Conservation (phyloP, 441 rosid species). For the Macaranga tanarius region DNA sequence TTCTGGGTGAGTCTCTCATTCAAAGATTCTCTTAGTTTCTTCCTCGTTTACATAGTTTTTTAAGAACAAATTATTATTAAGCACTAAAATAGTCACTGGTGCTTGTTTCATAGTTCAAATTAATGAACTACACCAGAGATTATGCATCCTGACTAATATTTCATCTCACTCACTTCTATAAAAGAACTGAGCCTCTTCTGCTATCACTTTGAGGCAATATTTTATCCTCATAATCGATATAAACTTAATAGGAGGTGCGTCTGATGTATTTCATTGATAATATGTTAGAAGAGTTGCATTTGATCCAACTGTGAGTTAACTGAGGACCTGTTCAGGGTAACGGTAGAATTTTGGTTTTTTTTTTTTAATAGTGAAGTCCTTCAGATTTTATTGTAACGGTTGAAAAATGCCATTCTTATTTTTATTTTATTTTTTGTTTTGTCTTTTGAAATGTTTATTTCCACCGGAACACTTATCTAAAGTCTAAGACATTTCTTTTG, state of each 20-base stretch:
- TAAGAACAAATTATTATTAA: background rate
- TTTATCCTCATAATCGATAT: background rate
- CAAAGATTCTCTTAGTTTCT: background rate
- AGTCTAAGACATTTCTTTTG: background rate
- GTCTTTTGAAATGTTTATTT: no score
- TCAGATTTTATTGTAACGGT: no score
- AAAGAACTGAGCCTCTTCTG: background rate
- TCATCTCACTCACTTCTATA: background rate
- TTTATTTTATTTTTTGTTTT: no score
- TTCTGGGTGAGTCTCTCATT: constrained; percentile 22
- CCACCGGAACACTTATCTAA: no score
- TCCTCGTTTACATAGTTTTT: background rate
- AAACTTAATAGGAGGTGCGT: background rate
- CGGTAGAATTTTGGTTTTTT: no score
- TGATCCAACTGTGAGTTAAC: no score
- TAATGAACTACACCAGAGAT: background rate
- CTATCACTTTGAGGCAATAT: background rate
- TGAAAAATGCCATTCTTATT: no score
- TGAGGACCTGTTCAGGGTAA: no score
- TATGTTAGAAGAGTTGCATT: background rate
- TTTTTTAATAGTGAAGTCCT: no score
- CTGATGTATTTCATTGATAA: background rate
- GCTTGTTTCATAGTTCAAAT: background rate
- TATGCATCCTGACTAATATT: background rate
- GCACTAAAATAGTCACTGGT: background rate